phyloP scores from a whole-genome alignment of 2,329 filamentous ascomycete species.

The Cyphellophora europaea region DNA sequence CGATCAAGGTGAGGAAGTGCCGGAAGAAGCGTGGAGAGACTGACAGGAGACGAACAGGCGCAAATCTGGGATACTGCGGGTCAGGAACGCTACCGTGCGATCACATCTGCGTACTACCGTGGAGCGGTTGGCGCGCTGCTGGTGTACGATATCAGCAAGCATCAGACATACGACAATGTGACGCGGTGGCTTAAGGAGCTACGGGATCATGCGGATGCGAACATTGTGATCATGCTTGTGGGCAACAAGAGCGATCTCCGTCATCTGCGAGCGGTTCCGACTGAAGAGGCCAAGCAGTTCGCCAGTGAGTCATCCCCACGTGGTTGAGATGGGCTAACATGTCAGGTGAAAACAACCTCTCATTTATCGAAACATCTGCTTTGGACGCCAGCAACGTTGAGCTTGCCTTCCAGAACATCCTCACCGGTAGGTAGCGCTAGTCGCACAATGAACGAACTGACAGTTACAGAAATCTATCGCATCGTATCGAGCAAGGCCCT shows the following conservation, averaged over 20 bases:
- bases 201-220: slow-evolving; percentile 93
- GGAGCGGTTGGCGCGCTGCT: slow-evolving; percentile 94
- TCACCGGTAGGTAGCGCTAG: slow-evolving; percentile 65
- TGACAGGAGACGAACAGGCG: no score
- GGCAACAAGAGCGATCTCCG: slow-evolving; percentile 99
- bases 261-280: slow-evolving; percentile 91
- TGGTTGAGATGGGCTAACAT: not conserved
- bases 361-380: slow-evolving; percentile 98
- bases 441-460: slow-evolving; percentile 7
- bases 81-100: slow-evolving; percentile 97
- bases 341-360: slow-evolving; percentile 83
- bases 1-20: no score
- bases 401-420: slow-evolving; percentile 97
- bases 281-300: slow-evolving; percentile 96
- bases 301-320: slow-evolving; percentile 57
- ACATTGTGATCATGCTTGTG: slow-evolving; percentile 99
- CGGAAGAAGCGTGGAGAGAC: no score
- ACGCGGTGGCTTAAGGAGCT: slow-evolving; percentile 98
- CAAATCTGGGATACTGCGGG: slow-evolving; percentile 99
- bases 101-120: slow-evolving; percentile 97
- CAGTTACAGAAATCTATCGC: slow-evolving; percentile 80
- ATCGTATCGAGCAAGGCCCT: slow-evolving; percentile 98
- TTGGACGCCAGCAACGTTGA: slow-evolving; percentile 98
- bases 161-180: slow-evolving; percentile 98
- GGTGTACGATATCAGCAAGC: slow-evolving; percentile 99